phyloP scores from a whole-genome alignment of 2,329 filamentous ascomycete species.

The Scopulariopsis brevicaulis region DNA sequence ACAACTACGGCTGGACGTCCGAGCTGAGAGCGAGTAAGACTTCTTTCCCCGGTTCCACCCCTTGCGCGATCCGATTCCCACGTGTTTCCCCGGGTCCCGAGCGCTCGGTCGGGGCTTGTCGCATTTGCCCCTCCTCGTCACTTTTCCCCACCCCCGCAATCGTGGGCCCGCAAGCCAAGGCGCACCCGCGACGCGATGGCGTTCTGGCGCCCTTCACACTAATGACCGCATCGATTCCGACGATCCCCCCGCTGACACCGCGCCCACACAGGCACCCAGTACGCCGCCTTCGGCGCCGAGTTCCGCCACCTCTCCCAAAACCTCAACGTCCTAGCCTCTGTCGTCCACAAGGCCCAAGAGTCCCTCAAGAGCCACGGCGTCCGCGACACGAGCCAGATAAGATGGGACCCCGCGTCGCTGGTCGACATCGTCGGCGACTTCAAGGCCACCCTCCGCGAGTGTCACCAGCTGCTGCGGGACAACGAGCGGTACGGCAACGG shows the following conservation, averaged over 20 bases:
- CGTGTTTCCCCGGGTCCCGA: background rate
- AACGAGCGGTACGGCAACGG: conserved; percentile 17
- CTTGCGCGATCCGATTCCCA: background rate
- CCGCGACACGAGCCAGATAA: background rate
- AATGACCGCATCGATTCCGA: background rate
- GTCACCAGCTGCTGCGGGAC: conserved; percentile 13
- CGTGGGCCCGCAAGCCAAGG: background rate
- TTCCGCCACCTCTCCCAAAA: conserved; percentile 17
- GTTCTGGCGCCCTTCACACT: background rate
- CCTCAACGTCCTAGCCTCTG: conserved; percentile 17
- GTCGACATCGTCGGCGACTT: conserved; percentile 19
- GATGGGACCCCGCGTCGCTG: conserved; percentile 11
- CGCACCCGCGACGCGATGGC: too few species aligned
- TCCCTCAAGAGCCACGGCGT: conserved; percentile 13
- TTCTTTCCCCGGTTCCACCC: background rate
- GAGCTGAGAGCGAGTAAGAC: conserved; percentile 20
- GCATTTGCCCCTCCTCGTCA: background rate
- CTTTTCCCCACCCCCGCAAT: background rate
- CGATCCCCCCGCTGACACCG: background rate
- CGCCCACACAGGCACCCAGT: conserved; percentile 13
- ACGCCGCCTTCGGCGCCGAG: conserved; percentile 19
- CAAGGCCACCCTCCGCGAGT: conserved; percentile 18
- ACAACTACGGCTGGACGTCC: conserved; percentile 18
- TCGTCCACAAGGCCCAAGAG: conserved; percentile 15
- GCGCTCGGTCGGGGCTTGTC: background rate